Conservation (phyloP, 768 basidiomycete genomes). For the Rhodotorula taiwanensis region DNA sequence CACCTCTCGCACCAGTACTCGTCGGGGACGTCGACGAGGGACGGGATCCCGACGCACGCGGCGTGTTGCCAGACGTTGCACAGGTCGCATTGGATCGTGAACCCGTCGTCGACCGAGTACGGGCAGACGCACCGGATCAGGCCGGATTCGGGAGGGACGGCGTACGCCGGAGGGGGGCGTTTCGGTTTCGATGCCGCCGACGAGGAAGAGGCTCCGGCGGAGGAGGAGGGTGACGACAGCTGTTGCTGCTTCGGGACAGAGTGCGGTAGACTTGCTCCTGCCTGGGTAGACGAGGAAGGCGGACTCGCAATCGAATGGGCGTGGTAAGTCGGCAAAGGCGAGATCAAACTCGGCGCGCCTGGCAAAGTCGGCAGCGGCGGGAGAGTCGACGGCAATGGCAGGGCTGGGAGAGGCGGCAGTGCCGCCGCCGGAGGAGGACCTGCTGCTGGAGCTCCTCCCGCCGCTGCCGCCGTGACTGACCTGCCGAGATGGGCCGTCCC, state of each 20-base stretch:
- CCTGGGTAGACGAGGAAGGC: neutral
- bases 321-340: neutral
- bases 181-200: too few species aligned
- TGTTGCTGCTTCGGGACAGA: too few species aligned
- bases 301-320: neutral
- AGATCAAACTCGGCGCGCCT: neutral
- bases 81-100: conserved; percentile 74
- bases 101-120: conserved; percentile 68
- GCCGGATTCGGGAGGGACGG: conserved; percentile 35
- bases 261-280: too few species aligned
- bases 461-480: neutral
- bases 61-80: conserved; percentile 80
- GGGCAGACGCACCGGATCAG: conserved; percentile 64
- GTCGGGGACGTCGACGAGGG: conserved; percentile 54
- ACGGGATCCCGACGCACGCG: conserved; percentile 53
- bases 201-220: too few species aligned
- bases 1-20: conserved; percentile 72
- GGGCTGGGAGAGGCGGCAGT: conserved; percentile 6
- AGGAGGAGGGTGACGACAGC: too few species aligned
- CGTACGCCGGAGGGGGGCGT: conserved; percentile 9
- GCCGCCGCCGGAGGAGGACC: too few species aligned
- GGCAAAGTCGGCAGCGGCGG: conserved; percentile 17
- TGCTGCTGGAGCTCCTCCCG: too few species aligned
- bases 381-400: conserved; percentile 7
- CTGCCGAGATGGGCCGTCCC: neutral